These are phyloP conservation scores for Penicillium tannophilum DNA, from an alignment of 495 filamentous ascomycete genomes.

Conservation along the genomic window DNA sequence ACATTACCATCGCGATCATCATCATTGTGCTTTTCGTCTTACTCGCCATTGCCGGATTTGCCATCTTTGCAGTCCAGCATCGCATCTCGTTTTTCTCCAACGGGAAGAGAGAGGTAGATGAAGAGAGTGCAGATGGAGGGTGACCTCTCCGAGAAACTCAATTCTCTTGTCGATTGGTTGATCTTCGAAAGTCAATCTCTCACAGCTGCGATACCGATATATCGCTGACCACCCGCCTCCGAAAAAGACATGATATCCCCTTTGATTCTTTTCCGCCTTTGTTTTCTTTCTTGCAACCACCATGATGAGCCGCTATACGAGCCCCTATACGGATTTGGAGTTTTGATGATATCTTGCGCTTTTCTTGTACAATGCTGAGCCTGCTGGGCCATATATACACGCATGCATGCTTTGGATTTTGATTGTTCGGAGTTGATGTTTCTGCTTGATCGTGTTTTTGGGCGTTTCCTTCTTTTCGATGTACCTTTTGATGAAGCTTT, in stretches of 20 bases:
- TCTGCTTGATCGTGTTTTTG: neutral
- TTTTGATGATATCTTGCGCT: neutral
- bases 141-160: slow-evolving; percentile 8
- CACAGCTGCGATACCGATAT: neutral
- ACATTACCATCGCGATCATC: slow-evolving; percentile 81
- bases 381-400: neutral
- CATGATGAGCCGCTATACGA: neutral
- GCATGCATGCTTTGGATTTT: slow-evolving; percentile 1
- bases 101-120: slow-evolving; percentile 36
- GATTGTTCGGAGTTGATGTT: neutral
- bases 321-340: neutral
- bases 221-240: neutral
- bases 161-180: neutral
- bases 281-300: neutral
- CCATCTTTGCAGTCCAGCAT: slow-evolving; percentile 61
- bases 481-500: neutral
- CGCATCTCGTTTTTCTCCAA: slow-evolving; percentile 43
- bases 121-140: slow-evolving; percentile 44
- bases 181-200: neutral
- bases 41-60: slow-evolving; percentile 67
- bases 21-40: slow-evolving; percentile 78
- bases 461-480: neutral
- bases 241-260: neutral
- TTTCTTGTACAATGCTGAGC: slow-evolving; percentile 7
- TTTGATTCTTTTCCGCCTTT: neutral